Evolutionary conservation across 805 yeast species (phyloP), one percentile per base, ranked within the genome.

Genomic region (Spathaspora girioi): DNA sequence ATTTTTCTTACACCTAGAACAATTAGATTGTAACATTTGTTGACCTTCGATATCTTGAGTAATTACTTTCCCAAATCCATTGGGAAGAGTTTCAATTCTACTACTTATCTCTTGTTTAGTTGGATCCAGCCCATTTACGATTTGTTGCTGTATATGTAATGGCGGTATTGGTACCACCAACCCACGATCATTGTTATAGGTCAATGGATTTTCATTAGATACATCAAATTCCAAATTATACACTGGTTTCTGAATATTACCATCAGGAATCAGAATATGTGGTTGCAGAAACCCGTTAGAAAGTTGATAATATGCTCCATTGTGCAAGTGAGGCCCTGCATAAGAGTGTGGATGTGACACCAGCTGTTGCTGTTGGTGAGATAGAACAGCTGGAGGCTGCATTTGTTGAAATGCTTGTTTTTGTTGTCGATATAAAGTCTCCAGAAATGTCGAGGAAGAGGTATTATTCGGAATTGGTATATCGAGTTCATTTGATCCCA

Each of bases 1-100:
- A 10, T 70, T 75, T 57, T 82, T 83, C 60, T 83, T 82, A 59
- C 89, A 84, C 49, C 89, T 63, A 1, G 83, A 70, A 55, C 89
- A 84, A 19, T 60, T 60, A 7, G 68, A 54, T 58, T 71, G 61
- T 54, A 62, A 63, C 65, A 58, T 62, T 57, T 54, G 77, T 54
- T 52, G 65, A 63, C 31, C 50, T 8, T 50, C 47, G 46, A 15
- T 9, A 31, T 45, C 38, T 20, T n/a, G 26, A 12, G 45, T 11
- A 9, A 26, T 11, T n/a, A n/a, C 14, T 23, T 15, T 51, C 5
- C 12, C 3, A 29, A 17, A 2, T 8, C 45, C 38, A 40, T 38
- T 46, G 10, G 29, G 12, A 11, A 18, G 26, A 6, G 12, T 42
- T 12, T 42, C 44, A 19, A 15, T 14, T 14, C 31, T 32, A 19